phyloP scores from a whole-genome alignment of 2,329 filamentous ascomycete species.

The Sclerotinia glacialis region DNA sequence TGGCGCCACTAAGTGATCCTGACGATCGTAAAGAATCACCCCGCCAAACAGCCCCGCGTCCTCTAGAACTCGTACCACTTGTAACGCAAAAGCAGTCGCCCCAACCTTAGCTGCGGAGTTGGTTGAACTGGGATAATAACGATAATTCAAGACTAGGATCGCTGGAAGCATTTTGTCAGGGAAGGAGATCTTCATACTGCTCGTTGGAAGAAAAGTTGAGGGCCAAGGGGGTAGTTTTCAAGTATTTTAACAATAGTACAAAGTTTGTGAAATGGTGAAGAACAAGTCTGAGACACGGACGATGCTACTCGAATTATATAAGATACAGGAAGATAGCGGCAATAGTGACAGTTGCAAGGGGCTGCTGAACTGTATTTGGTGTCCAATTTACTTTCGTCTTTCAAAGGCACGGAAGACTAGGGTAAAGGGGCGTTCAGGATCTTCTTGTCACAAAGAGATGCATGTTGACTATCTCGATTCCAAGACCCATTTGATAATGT shows the following conservation, averaged over 20 bases:
- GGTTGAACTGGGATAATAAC: constrained; percentile 24
- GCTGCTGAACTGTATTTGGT: background rate
- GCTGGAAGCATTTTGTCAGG: constrained; percentile 24
- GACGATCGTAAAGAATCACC: constrained; percentile 25
- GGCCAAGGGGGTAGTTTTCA: constrained; percentile 18
- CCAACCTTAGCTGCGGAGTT: constrained; percentile 24
- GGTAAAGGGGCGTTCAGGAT: background rate
- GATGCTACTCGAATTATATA: constrained; percentile 20
- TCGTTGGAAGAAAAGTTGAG: constrained; percentile 2
- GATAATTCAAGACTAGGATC: constrained; percentile 23
- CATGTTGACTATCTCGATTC: constrained; percentile 8
- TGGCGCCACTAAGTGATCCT: constrained; percentile 20
- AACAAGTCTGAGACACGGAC: background rate
- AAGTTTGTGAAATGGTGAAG: constrained; percentile 1
- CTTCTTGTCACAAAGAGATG: constrained; percentile 7
- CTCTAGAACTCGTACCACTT: constrained; percentile 22
- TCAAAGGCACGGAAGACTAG: background rate
- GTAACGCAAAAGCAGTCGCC: constrained; percentile 25
- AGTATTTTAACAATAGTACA: constrained; percentile 8
- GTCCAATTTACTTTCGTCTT: background rate
- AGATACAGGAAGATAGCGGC: constrained; percentile 4
- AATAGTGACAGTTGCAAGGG: constrained; percentile 3
- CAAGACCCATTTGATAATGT: background rate
- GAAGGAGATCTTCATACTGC: constrained; percentile 1
- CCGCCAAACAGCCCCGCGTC: constrained; percentile 24